Evolutionary conservation across 352 stramenopile species (phyloP), one percentile per base, ranked within the genome.

Genomic region (Salisapilia sapeloensis): DNA sequence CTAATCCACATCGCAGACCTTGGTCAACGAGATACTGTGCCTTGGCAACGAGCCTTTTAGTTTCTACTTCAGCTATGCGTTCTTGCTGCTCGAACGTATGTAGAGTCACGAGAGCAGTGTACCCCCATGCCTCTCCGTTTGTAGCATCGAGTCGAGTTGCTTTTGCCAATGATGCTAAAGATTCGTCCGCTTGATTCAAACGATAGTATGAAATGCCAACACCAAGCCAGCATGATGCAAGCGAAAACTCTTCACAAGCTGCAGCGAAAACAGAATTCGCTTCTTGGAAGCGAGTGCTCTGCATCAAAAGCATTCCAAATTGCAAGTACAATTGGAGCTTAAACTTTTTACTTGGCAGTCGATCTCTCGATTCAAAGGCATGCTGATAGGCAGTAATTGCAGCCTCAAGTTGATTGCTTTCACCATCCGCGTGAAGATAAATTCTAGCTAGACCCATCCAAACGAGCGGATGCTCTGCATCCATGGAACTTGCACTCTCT

Each of bases 121-220:
- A 87, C 4, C 67, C 72, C 76, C 72, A 89, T 1, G 84, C 65
- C 12, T 84, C 72, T 0, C 64, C 38, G 28, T 81, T 79, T 0
- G 43, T 71, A 16, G 30, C 18, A 38, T 92, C 74, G 15, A 84
- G 35, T 26, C 65, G 50, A 35, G 85, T 92, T 9, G 72, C 72
- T 44, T 86, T 70, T 0, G 62, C 62, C 17, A 92, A 50, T 17
- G 72, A 70, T 35, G 64, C 46, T 24, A 74, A 51, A 6, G 76
- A 60, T 0, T 46, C 41, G 12, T 78, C 54, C 48, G 47, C 79
- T 11, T 57, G 47, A 36, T 87, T 71, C 17, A 74, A 42, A n/a
- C 72, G 65, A 12, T 85, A 33, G 23, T 45, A 56, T 3, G 72
- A 57, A 33, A 87, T 79, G 18, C 71, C 74, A 2, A 85, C 64